Conservation (phyloP, 306 rosid species). For the Pterocarpus macrocarpus region DNA sequence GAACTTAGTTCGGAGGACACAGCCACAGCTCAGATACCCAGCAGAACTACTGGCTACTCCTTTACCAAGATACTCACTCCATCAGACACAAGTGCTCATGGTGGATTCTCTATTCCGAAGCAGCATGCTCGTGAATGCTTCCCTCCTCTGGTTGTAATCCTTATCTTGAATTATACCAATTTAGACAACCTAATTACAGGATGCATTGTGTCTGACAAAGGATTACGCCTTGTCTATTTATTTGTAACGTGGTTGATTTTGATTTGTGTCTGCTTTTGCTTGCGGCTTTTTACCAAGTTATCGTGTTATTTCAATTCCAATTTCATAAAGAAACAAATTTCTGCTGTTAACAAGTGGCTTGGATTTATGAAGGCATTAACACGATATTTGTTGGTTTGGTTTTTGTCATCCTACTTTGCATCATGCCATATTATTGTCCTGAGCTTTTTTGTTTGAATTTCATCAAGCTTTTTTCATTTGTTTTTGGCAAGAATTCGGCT, state of each 20-base stretch:
- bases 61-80: constrained; percentile 68
- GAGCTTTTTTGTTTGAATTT: background rate
- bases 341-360: constrained; percentile 6
- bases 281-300: background rate
- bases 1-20: constrained; percentile 37
- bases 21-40: constrained; percentile 33
- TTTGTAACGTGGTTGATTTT: background rate
- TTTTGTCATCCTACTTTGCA: background rate
- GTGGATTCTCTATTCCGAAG: constrained; percentile 79
- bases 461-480: background rate
- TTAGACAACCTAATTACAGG: background rate
- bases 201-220: background rate
- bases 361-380: background rate
- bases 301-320: background rate
- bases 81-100: constrained; percentile 78
- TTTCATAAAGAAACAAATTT: constrained; percentile 25
- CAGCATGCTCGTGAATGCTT: constrained; percentile 65
- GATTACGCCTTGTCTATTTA: background rate
- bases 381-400: background rate
- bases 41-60: constrained; percentile 26
- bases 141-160: constrained; percentile 70
- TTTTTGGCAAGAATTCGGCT: constrained; percentile 15
- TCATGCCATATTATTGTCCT: background rate
- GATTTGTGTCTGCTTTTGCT: background rate
- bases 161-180: constrained; percentile 24